Base-by-base conservation (phyloP, 345 rosid species). In the Cardamine resedifolia region DNA sequence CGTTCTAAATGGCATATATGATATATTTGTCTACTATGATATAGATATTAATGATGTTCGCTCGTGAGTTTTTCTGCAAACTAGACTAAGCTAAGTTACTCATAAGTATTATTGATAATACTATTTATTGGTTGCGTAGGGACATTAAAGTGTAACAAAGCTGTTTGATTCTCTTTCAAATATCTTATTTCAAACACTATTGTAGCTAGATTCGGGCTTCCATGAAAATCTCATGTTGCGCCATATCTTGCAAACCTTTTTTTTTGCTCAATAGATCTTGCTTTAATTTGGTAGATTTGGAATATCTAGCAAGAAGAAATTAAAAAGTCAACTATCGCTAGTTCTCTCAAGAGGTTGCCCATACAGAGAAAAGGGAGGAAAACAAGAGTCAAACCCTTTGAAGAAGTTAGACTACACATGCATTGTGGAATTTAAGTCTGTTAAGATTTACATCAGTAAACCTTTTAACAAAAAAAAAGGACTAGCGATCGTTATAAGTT, bases 171-270 rank as follows among this genome's bases (percentile, higher is more conserved):
- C 73, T 52, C 49, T 55, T 45, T 55, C 21, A 31, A 20, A 12
- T 33, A 33, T 39, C 34, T 44, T 55, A 55, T 26, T 18, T 27
- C 0, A 19, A 34, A 67, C n/a, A n/a, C n/a, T 14, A 6, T 12
- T 27, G 48, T 69, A 63, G 44, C 2, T 39, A 39, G 48, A 69
- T 69, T 69, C 66, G 65, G 4, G 9, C 19, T 27, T 69, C 47
- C 58, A 69, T 55, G 26, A 52, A 62, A 55, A 63, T 34, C 68
- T 68, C 70, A 68, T 14, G 58, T 62, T 62, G 74, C 57, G 45
- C 33, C 64, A 69, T 53, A 76, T 63, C 74, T 69, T 75, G 57
- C 9, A 23, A 30, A 61, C 34, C 5, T 10, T 15, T 53, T 43
- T 10, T 10, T 28, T 50, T 51, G 12, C 18, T 20, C 16, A 26